A percentile compares a stretch with the other conserved stretches of the same genome.
These are phyloP conservation scores for Dactylonectria macrodidyma DNA, from an alignment of 2,329 filamentous ascomycete genomes.

Conservation along the genomic window DNA sequence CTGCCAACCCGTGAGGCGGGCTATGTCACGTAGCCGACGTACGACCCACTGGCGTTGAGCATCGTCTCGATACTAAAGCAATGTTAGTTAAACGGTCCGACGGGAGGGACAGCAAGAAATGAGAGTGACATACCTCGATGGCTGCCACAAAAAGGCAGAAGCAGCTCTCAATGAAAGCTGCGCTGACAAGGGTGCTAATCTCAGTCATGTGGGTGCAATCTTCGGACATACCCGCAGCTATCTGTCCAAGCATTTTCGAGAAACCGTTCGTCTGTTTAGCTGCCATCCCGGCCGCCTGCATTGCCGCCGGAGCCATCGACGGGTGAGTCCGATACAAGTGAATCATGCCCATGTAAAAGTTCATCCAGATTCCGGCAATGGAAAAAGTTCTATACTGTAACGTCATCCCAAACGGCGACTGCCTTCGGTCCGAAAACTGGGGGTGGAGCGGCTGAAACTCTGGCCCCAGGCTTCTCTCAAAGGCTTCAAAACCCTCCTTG, in stretches of 20 bases:
- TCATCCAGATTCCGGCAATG: conserved; percentile 90
- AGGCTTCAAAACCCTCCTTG: conserved; percentile 76
- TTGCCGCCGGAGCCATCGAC: conserved; percentile 90
- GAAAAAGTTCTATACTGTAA: conserved; percentile 88
- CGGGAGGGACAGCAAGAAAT: not conserved
- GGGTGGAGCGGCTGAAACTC: conserved; percentile 83
- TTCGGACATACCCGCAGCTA: conserved; percentile 80
- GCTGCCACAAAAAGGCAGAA: conserved; percentile 91
- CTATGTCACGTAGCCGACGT: conserved; percentile 80
- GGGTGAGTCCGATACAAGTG: conserved; percentile 88
- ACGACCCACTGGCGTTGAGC: conserved; percentile 85
- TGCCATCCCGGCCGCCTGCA: conserved; percentile 86
- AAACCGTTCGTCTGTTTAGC: conserved; percentile 79
- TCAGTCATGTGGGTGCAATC: conserved; percentile 66
- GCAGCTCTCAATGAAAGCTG: conserved; percentile 85
- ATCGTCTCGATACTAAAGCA: conserved; percentile 75
- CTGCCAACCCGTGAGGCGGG: conserved; percentile 88
- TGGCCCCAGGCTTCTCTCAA: conserved; percentile 77
- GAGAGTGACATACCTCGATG: conserved; percentile 70
- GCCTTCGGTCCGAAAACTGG: conserved; percentile 74
- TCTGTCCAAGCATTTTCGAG: conserved; percentile 83
- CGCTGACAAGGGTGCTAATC: conserved; percentile 84
- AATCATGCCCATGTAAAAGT: conserved; percentile 89
- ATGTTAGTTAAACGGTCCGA: conserved; percentile 32
- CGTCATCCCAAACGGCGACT: conserved; percentile 84